Conservation (phyloP, 768 basidiomycete species). For the Lanmaoa pseudosensibilis region DNA sequence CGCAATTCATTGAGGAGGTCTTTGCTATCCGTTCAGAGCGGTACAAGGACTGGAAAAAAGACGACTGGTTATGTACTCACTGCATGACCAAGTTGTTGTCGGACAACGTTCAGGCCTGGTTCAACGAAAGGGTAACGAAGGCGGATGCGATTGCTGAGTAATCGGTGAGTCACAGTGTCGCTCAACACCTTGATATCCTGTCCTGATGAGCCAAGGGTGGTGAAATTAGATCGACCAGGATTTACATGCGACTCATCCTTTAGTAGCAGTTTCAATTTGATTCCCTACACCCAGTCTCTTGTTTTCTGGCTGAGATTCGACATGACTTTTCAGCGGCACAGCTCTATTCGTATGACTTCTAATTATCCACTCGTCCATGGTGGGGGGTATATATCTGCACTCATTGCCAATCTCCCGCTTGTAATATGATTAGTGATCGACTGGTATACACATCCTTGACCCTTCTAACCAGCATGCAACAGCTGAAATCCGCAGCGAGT, state of each 20-base stretch:
- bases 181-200: neutral
- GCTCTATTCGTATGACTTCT: neutral
- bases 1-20: slow-evolving; percentile 14
- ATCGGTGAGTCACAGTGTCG: neutral
- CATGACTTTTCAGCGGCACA: neutral
- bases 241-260: neutral
- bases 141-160: neutral
- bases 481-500: slow-evolving; percentile 3
- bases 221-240: neutral
- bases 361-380: neutral
- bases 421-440: slow-evolving; percentile 13
- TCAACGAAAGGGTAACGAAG: neutral
- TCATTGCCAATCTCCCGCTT: neutral
- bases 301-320: neutral
- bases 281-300: too few species aligned
- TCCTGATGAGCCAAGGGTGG: neutral
- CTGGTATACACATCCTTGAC: slow-evolving; percentile 25
- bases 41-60: slow-evolving; percentile 30
- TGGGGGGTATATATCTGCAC: slow-evolving; percentile 1
- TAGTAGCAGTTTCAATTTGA: neutral
- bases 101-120: slow-evolving; percentile 13
- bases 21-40: slow-evolving; percentile 17
- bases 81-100: slow-evolving; percentile 29
- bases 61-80: slow-evolving; percentile 32
- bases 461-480: slow-evolving; percentile 1